Percentiles rank a stretch among this genome's conserved stretches.
phyloP scores from a whole-genome alignment of 2,329 filamentous ascomycete species.

The Macrophomina tecta region DNA sequence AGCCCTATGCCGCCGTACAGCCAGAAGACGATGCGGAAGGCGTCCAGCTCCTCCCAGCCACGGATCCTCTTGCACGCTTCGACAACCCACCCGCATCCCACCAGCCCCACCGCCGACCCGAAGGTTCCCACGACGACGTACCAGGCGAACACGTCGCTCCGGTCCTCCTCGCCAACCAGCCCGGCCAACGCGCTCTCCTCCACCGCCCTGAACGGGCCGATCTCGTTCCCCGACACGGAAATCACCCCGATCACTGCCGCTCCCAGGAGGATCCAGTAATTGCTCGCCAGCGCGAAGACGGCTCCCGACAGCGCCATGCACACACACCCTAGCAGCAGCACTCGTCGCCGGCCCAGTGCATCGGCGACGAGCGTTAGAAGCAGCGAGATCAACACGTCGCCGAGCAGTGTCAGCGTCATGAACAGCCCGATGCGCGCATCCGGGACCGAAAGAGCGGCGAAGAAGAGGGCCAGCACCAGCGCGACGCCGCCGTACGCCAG shows the following conservation, averaged over 20 bases:
- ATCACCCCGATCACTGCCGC: constrained; percentile 48
- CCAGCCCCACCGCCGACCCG: constrained; percentile 43
- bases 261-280: constrained; percentile 40
- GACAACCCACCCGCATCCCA: constrained; percentile 46
- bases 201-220: constrained; percentile 49
- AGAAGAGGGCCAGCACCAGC: constrained; percentile 46
- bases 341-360: constrained; percentile 41
- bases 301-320: constrained; percentile 45
- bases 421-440: constrained; percentile 48
- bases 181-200: constrained; percentile 48
- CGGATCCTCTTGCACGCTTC: constrained; percentile 38
- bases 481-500: constrained; percentile 45
- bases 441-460: constrained; percentile 42
- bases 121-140: constrained; percentile 47
- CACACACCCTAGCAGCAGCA: constrained; percentile 41
- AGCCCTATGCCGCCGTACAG: constrained; percentile 50
- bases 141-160: constrained; percentile 48
- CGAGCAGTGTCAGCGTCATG: constrained; percentile 49
- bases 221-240: constrained; percentile 47
- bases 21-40: constrained; percentile 51
- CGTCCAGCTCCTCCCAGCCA: constrained; percentile 46
- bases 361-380: constrained; percentile 47
- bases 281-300: constrained; percentile 42
- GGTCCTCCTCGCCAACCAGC: constrained; percentile 39
- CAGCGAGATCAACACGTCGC: constrained; percentile 45